Evolutionary conservation across 768 basidiomycete species (phyloP), one percentile per base, ranked within the genome.

Genomic region (Chalciporus chontae): DNA sequence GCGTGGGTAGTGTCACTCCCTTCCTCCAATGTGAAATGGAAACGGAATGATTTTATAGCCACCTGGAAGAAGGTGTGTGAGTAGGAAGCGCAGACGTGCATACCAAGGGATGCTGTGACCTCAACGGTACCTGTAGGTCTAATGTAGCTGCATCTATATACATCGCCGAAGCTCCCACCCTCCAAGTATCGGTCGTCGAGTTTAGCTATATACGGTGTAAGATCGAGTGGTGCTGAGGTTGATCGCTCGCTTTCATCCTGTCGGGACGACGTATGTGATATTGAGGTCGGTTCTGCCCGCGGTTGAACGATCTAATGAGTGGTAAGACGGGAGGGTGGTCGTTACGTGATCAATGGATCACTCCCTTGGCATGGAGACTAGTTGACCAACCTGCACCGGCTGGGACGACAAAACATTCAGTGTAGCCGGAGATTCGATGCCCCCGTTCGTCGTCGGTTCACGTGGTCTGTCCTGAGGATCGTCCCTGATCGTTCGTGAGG

Each of bases 1-100:
- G 38, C 15, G n/a, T 21, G 21, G 6, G 27, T 29, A 18, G 18
- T 31, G 18, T 17, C 36, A 36, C 24, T 27, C 29, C 45, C 50
- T 27, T 54, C 45, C 26, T 43, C 37, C 45, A 51, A 36, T 34
- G 44, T 19, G 24, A 51, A 17, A 7, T 41, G 31, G 50, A 51
- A 51, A 19, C 40, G 27, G 40, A 56, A 44, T 11, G 48, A 48
- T 39, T 56, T 56, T 1, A 56, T 52, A 21, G 55, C 55, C 29
- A 56, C 52, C 55, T 56, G 36, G 39, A 18, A 27, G 31, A 19
- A 19, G 9, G 21, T 14, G 11, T 15, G 21, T 32, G 5, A 26
- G 18, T 18, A 34, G 4, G 15, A 14, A 23, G 15, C 34, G n/a
- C 32, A 32, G 32, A 36, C n/a, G 0, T 10, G 11, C 6, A 40